Evolutionary conservation across 106 monocot genomes (phyloP).

Genomic region (Iris macrosiphon): DNA sequence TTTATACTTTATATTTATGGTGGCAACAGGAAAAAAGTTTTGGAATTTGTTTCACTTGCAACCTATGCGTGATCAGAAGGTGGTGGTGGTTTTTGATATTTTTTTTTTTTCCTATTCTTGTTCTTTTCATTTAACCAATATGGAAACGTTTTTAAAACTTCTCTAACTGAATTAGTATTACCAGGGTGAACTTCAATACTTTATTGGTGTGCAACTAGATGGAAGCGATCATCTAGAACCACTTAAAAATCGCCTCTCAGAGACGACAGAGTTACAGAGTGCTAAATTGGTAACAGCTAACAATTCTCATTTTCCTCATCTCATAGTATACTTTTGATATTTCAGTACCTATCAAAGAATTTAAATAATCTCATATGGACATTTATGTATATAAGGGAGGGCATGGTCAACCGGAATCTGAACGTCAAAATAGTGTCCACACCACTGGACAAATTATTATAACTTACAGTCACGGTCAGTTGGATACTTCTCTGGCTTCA

Average conservation of each 20-base stretch:
- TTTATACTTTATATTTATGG: background rate
- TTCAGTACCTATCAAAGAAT: too few species aligned
- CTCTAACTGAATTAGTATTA: slow-evolving; percentile 7
- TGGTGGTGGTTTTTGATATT: slow-evolving; percentile 7
- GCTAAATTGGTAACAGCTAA: slow-evolving; percentile 42
- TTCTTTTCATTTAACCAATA: background rate
- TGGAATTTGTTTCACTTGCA: slow-evolving; percentile 99
- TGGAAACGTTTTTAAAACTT: background rate
- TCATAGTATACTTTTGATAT: too few species aligned
- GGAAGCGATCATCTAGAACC: slow-evolving; percentile 97
- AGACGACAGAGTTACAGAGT: slow-evolving; percentile 41
- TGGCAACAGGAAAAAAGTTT: slow-evolving; percentile 84
- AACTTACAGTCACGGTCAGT: background rate
- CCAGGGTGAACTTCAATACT: slow-evolving; percentile 98
- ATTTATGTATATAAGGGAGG: background rate
- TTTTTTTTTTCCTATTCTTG: background rate
- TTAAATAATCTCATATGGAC: too few species aligned
- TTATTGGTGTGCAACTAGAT: slow-evolving; percentile 98
- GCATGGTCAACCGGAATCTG: background rate
- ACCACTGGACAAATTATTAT: background rate
- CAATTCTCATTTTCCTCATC: background rate
- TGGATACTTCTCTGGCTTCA: too few species aligned
- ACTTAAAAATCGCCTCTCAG: slow-evolving; percentile 79
- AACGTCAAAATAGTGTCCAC: background rate
- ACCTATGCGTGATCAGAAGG: slow-evolving; percentile 98